Base-by-base conservation (phyloP, 805 yeast genomes). In the Lachancea sp. region DNA sequence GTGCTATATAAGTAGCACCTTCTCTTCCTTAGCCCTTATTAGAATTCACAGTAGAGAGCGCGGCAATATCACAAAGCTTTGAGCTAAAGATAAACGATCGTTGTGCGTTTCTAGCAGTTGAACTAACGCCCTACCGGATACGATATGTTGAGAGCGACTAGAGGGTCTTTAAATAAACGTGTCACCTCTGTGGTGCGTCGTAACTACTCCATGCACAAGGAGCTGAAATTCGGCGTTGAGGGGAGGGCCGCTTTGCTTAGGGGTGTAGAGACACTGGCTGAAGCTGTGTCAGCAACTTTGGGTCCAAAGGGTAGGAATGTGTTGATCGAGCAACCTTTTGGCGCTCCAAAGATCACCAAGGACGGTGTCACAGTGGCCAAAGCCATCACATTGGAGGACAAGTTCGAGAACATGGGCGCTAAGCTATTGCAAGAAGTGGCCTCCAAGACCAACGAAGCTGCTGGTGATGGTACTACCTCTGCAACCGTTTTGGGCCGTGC, bases 301-400 rank as follows among this genome's bases (percentile, higher is more conserved):
- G 98, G 98, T 39, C 98, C 98, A 56, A 89, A 89, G 67, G 98
- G 98, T 60, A 82, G 98, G 68, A 90, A 88, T 58, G 98, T 88
- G 28, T 75, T 90, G 54, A 89, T 92, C 61, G 97, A 90, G 71
- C 98, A 92, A 71, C 83, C 86, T 48, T 92, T 86, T 53, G 97
- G 96, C 51, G 77, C 95, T 39, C 98, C 98, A 55, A 90, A 90
- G 73, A 90, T 90, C 74, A 90, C 98, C 68, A 90, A 90, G 72
- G 98, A 90, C 65, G 98, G 98, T 77, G 97, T 88, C 38, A 87
- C 97, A 34, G 97, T 90, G 45, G 98, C 98, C 47, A 78, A 75
- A 59, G 80, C 94, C 41, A 78, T 90, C 56, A 75, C 77, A 30
- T 71, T 92, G 52, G 70, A 82, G 63, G 94, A 92, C 72, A 86